Conservation (phyloP, 2,329 filamentous ascomycete species). For the Microsporum ferrugineum region DNA sequence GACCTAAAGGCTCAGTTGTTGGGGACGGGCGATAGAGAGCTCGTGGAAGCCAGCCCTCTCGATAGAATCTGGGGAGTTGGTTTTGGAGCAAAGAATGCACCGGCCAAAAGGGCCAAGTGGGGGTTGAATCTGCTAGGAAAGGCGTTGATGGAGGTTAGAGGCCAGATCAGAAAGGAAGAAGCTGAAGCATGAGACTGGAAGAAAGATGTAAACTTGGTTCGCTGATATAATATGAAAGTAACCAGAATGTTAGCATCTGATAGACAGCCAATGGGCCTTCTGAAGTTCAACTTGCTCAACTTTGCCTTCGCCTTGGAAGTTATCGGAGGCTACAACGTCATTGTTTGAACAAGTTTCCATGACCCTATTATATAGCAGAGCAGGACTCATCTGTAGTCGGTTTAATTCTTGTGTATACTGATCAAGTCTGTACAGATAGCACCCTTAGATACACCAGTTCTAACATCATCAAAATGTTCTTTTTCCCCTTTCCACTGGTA, state of each 20-base stretch:
- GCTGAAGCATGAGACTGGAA: not conserved
- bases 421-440: not conserved
- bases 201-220: not conserved
- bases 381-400: not conserved
- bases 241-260: no score
- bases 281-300: not conserved
- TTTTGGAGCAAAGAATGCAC: constrained; percentile 23
- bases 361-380: not conserved
- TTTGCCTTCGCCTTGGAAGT: not conserved
- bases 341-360: not conserved
- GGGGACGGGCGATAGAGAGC: constrained; percentile 21
- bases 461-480: constrained; percentile 25
- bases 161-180: constrained; percentile 16
- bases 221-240: no score
- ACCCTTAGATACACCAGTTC: not conserved
- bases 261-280: not conserved
- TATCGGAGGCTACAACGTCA: not conserved
- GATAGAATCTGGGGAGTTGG: constrained; percentile 28
- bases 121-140: constrained; percentile 26
- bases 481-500: constrained; percentile 40
- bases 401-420: not conserved
- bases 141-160: constrained; percentile 25
- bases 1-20: constrained; percentile 20
- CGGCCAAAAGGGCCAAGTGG: constrained; percentile 21
- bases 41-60: constrained; percentile 28